Evolutionary conservation across 176 grass and related monocot genomes (phyloP), one percentile per base, ranked within the genome.

Genomic region (Paspalum vaginatum): DNA sequence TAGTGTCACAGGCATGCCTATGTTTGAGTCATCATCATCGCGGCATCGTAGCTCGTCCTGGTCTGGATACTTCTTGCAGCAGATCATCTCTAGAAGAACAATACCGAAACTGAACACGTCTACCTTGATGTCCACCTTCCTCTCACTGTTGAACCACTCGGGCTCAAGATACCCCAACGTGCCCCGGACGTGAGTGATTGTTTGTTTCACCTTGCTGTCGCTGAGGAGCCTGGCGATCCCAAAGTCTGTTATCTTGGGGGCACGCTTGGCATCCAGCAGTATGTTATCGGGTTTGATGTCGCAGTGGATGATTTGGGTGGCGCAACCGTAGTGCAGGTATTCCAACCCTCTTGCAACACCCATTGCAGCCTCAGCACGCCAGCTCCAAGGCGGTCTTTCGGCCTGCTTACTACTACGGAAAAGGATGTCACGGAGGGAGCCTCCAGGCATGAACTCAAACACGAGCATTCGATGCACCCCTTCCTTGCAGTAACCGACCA

Each of bases 231-330:
- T 83, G 15, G 70, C 51, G n/a, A 83, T 83, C 5, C 80, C 80
- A 0, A 83, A 65, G 48, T 83, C 80, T 0, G 46, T 65, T 16
- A 83, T 74, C 70, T 43, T 83, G 7, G 80, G 69, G 3, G 11
- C 1, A 0, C 2, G 0, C 47, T 0, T 3, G 10, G 2, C 58
- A 11, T 74, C 70, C 3, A 83, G 21, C 21, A 83, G 48, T 1
- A 75, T 83, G 57, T 83, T 83, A 70, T 83, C 80, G 3, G 59
- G 59, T 59, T 83, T 83, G 70, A 83, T 83, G 70, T 83, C 80
- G 4, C 70, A 75, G 38, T 83, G 80, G 59, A 74, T 74, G 48
- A 83, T 83, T 16, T 15, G 70, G 0, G 21, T 11, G 2, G 9
- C 1, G 70, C 80, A 74, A 0, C 80, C 70, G 3, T 74, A n/a